These are phyloP conservation scores for Talaromyces sp. DNA, from an alignment of 2,329 filamentous ascomycete genomes.

Conservation along the genomic window DNA sequence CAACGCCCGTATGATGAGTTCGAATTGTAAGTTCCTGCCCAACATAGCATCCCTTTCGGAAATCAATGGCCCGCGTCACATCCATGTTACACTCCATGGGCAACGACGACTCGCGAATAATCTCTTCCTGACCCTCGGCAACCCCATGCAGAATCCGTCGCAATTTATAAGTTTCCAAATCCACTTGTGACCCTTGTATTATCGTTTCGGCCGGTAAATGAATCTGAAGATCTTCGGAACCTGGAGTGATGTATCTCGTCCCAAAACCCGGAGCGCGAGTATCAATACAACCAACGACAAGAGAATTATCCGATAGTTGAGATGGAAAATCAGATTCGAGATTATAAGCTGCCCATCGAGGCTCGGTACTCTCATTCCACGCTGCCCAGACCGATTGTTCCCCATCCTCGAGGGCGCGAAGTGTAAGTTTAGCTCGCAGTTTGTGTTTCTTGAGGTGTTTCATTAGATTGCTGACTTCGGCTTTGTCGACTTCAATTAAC, in stretches of 20 bases:
- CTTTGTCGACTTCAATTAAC: conserved; percentile 76
- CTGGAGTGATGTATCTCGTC: conserved; percentile 35
- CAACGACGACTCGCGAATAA: conserved; percentile 64
- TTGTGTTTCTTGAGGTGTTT: conserved; percentile 81
- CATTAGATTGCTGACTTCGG: conserved; percentile 56
- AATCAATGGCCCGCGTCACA: conserved; percentile 78
- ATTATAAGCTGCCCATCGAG: conserved; percentile 36
- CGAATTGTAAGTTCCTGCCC: conserved; percentile 95
- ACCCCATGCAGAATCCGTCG: conserved; percentile 75
- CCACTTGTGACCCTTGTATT: conserved; percentile 45
- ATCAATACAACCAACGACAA: conserved; percentile 34
- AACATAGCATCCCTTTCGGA: conserved; percentile 93
- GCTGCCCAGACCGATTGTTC: conserved; percentile 67
- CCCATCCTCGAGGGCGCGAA: conserved; percentile 60
- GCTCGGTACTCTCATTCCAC: conserved; percentile 55
- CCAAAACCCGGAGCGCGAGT: conserved; percentile 39
- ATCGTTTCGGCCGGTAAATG: conserved; percentile 30
- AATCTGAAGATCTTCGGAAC: conserved; percentile 29
- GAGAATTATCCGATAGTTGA: conserved; percentile 24
- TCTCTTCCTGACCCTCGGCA: conserved; percentile 77
- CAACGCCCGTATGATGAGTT: conserved; percentile 88
- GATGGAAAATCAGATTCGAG: conserved; percentile 31
- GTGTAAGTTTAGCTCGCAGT: conserved; percentile 69
- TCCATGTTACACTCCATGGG: conserved; percentile 90
- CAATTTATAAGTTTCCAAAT: conserved; percentile 62